Conservation (phyloP, 495 filamentous ascomycete species). For the Staphylotrichum longicolle region DNA sequence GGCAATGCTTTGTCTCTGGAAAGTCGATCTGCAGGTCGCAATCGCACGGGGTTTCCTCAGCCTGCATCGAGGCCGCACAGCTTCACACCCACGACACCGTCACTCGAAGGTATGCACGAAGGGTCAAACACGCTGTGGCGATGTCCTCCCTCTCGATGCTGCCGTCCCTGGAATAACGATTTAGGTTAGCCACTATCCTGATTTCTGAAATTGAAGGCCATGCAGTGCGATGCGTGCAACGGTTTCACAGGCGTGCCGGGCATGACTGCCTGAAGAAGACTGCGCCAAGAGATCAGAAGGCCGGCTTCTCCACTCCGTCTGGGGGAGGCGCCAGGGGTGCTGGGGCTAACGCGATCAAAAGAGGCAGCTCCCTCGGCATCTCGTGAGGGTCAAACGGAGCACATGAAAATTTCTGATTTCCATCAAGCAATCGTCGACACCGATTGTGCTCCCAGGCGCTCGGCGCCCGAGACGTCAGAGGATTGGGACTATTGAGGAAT, state of each 20-base stretch:
- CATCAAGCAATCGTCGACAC: background rate
- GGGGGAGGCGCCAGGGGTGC: conserved; percentile 25
- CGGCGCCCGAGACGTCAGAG: background rate
- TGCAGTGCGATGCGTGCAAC: background rate
- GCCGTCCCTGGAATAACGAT: no score
- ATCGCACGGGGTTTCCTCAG: background rate
- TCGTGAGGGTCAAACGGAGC: conserved; percentile 23
- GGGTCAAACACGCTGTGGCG: no score
- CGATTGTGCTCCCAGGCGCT: background rate
- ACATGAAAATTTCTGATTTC: conserved; percentile 32
- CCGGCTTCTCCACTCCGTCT: conserved; percentile 18
- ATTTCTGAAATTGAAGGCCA: background rate
- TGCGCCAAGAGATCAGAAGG: conserved; percentile 20
- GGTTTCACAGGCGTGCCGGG: conserved; percentile 15
- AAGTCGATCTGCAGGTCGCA: conserved; percentile 1
- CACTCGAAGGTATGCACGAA: no score
- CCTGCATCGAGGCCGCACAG: no score
- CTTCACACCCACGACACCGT: no score
- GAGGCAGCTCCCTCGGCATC: conserved; percentile 29
- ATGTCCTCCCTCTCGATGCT: no score
- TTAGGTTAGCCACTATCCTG: no score
- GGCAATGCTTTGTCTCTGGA: background rate
- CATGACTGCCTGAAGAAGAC: conserved; percentile 30
- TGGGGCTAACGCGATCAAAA: background rate
- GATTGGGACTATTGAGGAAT: conserved; percentile 1